These are phyloP conservation scores for Septoria petroselini DNA, from an alignment of 2,329 filamentous ascomycete species.

Conservation along the genomic window DNA sequence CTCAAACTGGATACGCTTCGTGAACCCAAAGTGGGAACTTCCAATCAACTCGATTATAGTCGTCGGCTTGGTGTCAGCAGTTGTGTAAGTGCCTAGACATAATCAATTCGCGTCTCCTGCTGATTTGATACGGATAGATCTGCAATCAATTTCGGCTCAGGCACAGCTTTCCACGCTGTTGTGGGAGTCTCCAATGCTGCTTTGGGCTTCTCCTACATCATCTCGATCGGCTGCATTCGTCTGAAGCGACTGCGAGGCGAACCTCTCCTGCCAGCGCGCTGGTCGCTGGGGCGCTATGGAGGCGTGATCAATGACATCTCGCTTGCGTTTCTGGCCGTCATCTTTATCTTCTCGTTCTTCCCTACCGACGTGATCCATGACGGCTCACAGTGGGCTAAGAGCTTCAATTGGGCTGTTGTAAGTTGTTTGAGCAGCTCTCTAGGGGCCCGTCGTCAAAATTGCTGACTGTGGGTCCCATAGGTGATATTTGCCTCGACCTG, in stretches of 20 bases:
- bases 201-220: conserved; percentile 37
- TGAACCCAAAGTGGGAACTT: conserved; percentile 33
- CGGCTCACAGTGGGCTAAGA: conserved; percentile 26
- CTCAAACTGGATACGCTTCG: conserved; percentile 36
- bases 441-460: conserved; percentile 14
- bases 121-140: conserved; percentile 14
- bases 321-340: conserved; percentile 33
- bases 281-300: conserved; percentile 37
- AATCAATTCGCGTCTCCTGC: background rate
- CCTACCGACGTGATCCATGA: conserved; percentile 27
- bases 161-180: conserved; percentile 43
- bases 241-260: conserved; percentile 35
- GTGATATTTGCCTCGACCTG: conserved; percentile 14
- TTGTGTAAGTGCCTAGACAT: conserved; percentile 26
- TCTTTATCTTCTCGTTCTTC: conserved; percentile 39
- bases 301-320: conserved; percentile 36
- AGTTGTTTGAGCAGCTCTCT: conserved; percentile 29
- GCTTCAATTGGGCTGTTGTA: conserved; percentile 38
- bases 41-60: conserved; percentile 37
- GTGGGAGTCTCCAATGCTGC: conserved; percentile 41
- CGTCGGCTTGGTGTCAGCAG: conserved; percentile 33
- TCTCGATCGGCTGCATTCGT: conserved; percentile 36
- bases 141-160: conserved; percentile 45
- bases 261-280: conserved; percentile 34
- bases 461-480: background rate